These are phyloP conservation scores for Colletotrichum cuscutae DNA, from an alignment of 2,329 filamentous ascomycete species.

Conservation along the genomic window DNA sequence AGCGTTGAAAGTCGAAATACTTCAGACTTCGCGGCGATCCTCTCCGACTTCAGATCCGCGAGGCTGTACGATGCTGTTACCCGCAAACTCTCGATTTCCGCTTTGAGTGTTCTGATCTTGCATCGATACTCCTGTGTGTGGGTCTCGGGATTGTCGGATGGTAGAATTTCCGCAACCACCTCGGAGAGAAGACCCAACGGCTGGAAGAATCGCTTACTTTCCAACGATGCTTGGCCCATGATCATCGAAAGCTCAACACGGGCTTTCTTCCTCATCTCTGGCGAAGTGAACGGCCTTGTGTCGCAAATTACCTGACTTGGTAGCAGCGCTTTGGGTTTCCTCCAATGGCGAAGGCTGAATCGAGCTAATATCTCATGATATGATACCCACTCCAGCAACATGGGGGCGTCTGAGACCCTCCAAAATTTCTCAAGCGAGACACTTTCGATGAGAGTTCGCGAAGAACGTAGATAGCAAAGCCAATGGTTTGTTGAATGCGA, in stretches of 20 bases:
- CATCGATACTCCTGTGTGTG: background rate
- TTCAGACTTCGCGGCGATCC: background rate
- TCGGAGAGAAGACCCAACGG: background rate
- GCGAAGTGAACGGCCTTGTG: background rate
- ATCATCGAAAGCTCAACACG: background rate
- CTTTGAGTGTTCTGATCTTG: background rate
- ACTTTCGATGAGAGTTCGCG: slow-evolving; percentile 35
- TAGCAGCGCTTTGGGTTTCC: background rate
- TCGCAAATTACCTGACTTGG: background rate
- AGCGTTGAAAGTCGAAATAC: background rate
- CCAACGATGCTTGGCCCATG: background rate
- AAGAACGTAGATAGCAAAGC: slow-evolving; percentile 41
- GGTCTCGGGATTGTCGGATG: background rate
- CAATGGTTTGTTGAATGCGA: slow-evolving; percentile 42
- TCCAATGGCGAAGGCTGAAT: slow-evolving; percentile 43
- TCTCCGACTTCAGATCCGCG: background rate
- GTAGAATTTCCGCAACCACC: background rate
- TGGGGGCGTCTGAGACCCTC: slow-evolving; percentile 11
- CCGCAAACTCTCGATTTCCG: background rate
- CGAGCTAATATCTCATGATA: slow-evolving; percentile 42
- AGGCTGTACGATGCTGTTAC: background rate
- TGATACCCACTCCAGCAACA: slow-evolving; percentile 42
- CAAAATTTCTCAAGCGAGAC: background rate
- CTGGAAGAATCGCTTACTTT: background rate
- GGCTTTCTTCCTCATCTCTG: background rate